A percentile compares a stretch with the other conserved stretches of the same genome.
Evolutionary conservation across 306 rosid genomes (phyloP).

Genomic region (Erythrophleum fordii): DNA sequence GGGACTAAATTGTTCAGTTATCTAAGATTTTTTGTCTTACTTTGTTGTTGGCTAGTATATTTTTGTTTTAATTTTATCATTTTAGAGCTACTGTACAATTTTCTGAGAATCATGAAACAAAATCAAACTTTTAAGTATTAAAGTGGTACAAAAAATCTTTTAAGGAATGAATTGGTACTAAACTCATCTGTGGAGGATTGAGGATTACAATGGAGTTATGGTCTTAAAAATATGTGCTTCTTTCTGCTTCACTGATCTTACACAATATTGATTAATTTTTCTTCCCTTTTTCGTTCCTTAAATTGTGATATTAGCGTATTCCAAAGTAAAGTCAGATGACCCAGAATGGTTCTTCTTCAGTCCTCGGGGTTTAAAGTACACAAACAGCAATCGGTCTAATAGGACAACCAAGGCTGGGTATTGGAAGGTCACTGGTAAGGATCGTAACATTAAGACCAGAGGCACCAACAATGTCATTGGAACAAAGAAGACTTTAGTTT

Average conservation of each 20-base stretch:
- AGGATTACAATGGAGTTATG: constrained; percentile 51
- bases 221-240: background rate
- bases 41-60: too few relatives aligned
- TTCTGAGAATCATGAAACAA: too few relatives aligned
- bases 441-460: constrained; percentile 32
- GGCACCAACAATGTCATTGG: constrained; percentile 49
- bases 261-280: background rate
- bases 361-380: constrained; percentile 42
- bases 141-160: too few relatives aligned
- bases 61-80: too few relatives aligned
- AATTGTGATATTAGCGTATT: constrained; percentile 34
- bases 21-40: too few relatives aligned
- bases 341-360: constrained; percentile 67
- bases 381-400: constrained; percentile 35
- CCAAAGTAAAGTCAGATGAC: constrained; percentile 44
- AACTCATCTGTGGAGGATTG: constrained; percentile 46
- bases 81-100: too few relatives aligned
- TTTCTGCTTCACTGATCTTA: background rate
- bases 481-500: constrained; percentile 65
- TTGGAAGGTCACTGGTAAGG: constrained; percentile 73
- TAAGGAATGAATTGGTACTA: too few relatives aligned
- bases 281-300: background rate
- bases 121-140: too few relatives aligned
- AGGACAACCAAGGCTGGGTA: constrained; percentile 56
- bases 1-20: too few relatives aligned